Conservation (phyloP, 2,329 filamentous ascomycete genomes). For the Diaporthe caulivora region DNA sequence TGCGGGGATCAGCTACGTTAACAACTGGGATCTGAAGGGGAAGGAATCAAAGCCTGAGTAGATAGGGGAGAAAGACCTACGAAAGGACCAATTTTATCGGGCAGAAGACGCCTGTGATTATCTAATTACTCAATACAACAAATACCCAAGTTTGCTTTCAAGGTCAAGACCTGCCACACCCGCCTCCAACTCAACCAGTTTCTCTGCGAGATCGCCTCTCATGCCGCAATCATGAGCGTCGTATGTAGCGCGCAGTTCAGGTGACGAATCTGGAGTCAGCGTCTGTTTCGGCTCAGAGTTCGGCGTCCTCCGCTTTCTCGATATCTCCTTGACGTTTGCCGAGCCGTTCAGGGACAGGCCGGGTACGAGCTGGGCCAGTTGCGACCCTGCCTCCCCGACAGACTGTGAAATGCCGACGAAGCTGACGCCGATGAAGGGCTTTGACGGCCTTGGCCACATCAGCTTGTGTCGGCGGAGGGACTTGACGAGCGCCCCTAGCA, state of each 20-base stretch:
- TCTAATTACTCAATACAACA: slow-evolving; percentile 41
- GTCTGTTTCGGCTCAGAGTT: slow-evolving; percentile 34
- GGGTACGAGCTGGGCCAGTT: slow-evolving; percentile 20
- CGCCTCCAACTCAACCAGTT: slow-evolving; percentile 39
- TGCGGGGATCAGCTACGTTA: slow-evolving; percentile 75
- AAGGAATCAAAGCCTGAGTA: slow-evolving; percentile 46
- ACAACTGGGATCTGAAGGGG: slow-evolving; percentile 71
- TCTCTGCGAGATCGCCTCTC: slow-evolving; percentile 41
- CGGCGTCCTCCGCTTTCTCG: slow-evolving; percentile 37
- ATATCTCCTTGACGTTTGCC: neutral
- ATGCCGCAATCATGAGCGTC: slow-evolving; percentile 40
- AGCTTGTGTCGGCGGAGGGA: slow-evolving; percentile 45
- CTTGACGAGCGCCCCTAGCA: slow-evolving; percentile 48
- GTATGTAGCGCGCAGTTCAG: slow-evolving; percentile 39
- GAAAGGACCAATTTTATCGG: neutral
- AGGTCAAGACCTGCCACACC: slow-evolving; percentile 45
- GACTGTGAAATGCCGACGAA: slow-evolving; percentile 44
- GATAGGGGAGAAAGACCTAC: neutral
- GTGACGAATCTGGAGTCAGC: slow-evolving; percentile 43
- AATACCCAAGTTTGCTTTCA: slow-evolving; percentile 47
- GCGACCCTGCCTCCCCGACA: slow-evolving; percentile 42
- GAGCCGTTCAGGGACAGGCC: slow-evolving; percentile 23
- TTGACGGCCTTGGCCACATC: slow-evolving; percentile 45
- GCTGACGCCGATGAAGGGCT: slow-evolving; percentile 45
- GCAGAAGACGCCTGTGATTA: neutral